Percentiles rank a stretch among this genome's conserved stretches.
Conservation (phyloP, 2,329 filamentous ascomycete genomes). For the Clonostachys sp. region DNA sequence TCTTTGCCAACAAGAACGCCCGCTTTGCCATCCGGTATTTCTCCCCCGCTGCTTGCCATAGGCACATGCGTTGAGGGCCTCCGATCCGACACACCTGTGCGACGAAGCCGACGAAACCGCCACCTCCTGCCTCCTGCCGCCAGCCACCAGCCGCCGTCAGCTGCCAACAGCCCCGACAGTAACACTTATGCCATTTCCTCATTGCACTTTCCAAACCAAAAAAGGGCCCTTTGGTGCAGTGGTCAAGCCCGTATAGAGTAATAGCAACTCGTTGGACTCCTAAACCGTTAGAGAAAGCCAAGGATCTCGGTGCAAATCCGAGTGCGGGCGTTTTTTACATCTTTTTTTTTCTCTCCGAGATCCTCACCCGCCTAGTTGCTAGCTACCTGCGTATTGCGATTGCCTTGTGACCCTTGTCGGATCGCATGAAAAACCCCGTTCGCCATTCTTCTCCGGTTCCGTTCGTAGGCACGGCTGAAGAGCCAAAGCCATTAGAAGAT, state of each 20-base stretch:
- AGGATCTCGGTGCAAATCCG: conserved; percentile 30
- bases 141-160: not conserved
- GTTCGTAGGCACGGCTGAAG: too few relatives aligned
- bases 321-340: conserved; percentile 16
- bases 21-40: too few relatives aligned
- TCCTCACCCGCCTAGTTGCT: not conserved
- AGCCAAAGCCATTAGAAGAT: too few relatives aligned
- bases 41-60: too few relatives aligned
- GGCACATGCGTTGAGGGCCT: too few relatives aligned
- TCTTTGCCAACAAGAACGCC: too few relatives aligned
- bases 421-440: too few relatives aligned
- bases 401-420: too few relatives aligned
- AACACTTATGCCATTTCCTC: not conserved
- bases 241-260: conserved; percentile 21
- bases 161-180: not conserved
- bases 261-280: conserved; percentile 29
- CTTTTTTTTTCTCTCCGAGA: not conserved
- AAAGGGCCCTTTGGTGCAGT: not conserved
- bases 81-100: not conserved
- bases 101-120: not conserved
- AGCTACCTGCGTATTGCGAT: too few relatives aligned
- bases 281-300: conserved; percentile 23
- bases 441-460: too few relatives aligned
- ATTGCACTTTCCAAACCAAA: not conserved
- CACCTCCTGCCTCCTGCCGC: not conserved